Base-by-base conservation (phyloP, 2,329 filamentous ascomycete genomes). In the Juglanconis sp. region DNA sequence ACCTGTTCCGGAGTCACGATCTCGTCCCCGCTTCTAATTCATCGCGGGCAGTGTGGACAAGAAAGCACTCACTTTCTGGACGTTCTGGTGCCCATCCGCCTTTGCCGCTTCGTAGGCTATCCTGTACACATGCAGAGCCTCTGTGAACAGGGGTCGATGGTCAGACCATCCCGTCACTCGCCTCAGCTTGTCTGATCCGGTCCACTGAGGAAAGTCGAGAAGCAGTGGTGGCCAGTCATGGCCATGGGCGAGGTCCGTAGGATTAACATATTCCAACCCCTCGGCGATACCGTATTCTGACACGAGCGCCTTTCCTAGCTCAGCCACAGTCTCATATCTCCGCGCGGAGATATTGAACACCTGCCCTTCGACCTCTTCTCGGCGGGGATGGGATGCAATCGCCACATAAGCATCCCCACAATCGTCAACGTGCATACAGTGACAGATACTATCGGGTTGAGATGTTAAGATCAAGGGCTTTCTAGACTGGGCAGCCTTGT, bases 381-480 rank as follows among this genome's bases (percentile, higher is more conserved):
- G 69, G 10, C 70, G 62, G 1, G 62, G 13, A n/a, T 78, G 70
- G 32, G 70, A 67, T 0, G 78, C 79, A 2, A 82, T 69, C 1
- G 76, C 71, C 3, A 81, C 68, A 59, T 82, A 83, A 0, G 78
- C 79, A 15, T 78, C 75, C 2, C 68, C 79, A 51, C 78, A 81
- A 63, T 82, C 80, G 63, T 82, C 79, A 11, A 82, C 71, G 61
- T 82, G 79, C 42, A 76, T 71, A 3, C 74, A 76, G 60, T 82
- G 79, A 62, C 79, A 67, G 36, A 81, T 76, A 13, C 69, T 74
- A 17, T 74, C 68, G 0, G 71, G 69, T 46, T 74, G 64, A 0
- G 71, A 67, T 0, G 73, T 68, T 3, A 81, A 60, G 15, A 66
- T 63, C 35, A 79, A 65, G 1, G 66, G 60, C 11, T 65, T 62